Evolutionary conservation across 257 asterid species (phyloP), one percentile per base, ranked within the genome.

Genomic region (Solanum habrochaites): DNA sequence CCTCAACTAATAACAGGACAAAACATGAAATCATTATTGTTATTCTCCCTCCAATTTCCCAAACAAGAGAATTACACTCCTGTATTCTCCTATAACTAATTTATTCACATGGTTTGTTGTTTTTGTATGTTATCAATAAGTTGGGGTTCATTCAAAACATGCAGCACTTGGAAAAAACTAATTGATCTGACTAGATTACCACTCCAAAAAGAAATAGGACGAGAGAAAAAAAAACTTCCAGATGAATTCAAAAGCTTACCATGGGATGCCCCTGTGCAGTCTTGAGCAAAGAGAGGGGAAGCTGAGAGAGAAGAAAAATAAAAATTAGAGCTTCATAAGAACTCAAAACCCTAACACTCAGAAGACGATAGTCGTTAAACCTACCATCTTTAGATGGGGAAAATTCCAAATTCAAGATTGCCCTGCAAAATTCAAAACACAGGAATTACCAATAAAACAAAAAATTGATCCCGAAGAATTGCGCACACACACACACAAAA

Each of bases 241-340:
- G 39, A 42, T 42, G 35, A 7, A 85, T 80, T 35, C 52, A 82
- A 82, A 62, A 29, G 23, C 86, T 70, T 91, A 96, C 99, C 99
- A 96, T 95, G 88, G 99, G 99, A 90, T 95, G 98, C 11, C 98
- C 99, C 90, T 95, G 99, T 39, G 99, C 97, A 60, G 98, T 94
- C 94, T 96, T 96, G 86, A 96, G 98, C 85, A 96, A 91, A 80
- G 98, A 96, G 87, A 96, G 98, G 70, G 99, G 99, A 92, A 96
- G 96, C 99, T 96, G 89, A 71, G 20, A 87, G 90, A 72, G 81
- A 60, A 88, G 16, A 69, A 89, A 86, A 35, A 72, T 85, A 58
- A 60, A 37, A 25, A 67, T 4, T 43, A 78, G 64, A 78, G 84
- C 40, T 78, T 78, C 84, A 78, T 45, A 78, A 52, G 47, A 14